A percentile compares a stretch with the other conserved stretches of the same genome.
Conservation (phyloP, 139 green algal genomes). For the Spirogloea muscicola region DNA sequence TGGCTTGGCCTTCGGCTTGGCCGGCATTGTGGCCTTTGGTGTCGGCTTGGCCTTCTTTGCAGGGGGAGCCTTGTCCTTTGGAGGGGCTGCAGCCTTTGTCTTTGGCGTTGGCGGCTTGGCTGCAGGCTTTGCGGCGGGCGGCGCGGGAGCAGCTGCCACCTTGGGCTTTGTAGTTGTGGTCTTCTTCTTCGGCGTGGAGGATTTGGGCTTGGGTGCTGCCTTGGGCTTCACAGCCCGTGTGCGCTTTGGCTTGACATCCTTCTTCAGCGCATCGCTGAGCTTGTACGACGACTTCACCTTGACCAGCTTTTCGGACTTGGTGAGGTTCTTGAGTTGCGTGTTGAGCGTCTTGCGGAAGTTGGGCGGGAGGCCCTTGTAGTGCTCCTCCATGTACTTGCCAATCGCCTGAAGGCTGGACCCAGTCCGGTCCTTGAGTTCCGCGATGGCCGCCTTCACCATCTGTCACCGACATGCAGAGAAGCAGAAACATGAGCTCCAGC, state of each 20-base stretch:
- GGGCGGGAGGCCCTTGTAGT: constrained; percentile 51
- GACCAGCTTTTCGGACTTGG: constrained; percentile 60
- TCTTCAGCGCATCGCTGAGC: constrained; percentile 61
- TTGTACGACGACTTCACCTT: constrained; percentile 73
- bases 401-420: constrained; percentile 69
- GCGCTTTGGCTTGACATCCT: constrained; percentile 15
- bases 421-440: constrained; percentile 69
- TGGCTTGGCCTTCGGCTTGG: no score
- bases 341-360: constrained; percentile 62
- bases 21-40: no score
- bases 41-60: constrained; percentile 1
- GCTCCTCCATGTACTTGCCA: constrained; percentile 70
- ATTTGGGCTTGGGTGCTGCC: constrained; percentile 46
- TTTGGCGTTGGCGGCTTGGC: neutral
- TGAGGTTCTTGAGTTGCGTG: constrained; percentile 55
- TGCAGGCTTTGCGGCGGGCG: neutral
- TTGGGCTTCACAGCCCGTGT: constrained; percentile 17
- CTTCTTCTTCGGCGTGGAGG: constrained; percentile 41
- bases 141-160: neutral
- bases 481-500: neutral
- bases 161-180: constrained; percentile 1
- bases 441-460: constrained; percentile 68
- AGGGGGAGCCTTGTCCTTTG: neutral
- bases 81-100: neutral
- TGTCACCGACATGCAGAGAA: neutral